phyloP scores from a whole-genome alignment of 2,329 filamentous ascomycete genomes.

The Aspergillus calidoustus region DNA sequence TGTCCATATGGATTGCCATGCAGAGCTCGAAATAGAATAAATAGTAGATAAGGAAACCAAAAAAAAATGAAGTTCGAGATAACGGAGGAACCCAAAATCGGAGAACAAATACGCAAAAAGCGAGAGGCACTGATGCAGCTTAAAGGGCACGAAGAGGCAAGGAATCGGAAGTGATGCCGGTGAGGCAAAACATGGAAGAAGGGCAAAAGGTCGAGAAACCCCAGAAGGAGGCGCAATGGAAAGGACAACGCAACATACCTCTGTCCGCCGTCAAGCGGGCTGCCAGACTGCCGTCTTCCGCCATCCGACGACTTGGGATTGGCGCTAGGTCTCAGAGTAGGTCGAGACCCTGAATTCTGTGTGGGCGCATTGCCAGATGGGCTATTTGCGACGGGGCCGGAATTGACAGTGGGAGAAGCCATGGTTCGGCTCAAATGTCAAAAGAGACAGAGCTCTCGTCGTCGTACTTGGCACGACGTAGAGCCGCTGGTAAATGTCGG shows the following conservation, averaged over 20 bases:
- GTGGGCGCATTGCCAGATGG: slow-evolving; percentile 42
- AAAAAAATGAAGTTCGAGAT: neutral
- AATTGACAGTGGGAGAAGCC: slow-evolving; percentile 49
- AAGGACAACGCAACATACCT: slow-evolving; percentile 52
- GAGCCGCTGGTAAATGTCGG: slow-evolving; percentile 31
- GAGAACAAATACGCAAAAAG: neutral
- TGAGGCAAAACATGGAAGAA: slow-evolving; percentile 20
- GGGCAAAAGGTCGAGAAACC: slow-evolving; percentile 8
- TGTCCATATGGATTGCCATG: neutral
- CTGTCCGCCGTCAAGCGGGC: slow-evolving; percentile 58
- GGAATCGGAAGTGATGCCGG: slow-evolving; percentile 1
- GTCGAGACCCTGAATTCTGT: slow-evolving; percentile 44
- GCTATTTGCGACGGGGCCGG: slow-evolving; percentile 41
- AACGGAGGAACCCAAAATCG: neutral
- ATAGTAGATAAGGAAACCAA: neutral
- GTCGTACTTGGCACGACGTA: slow-evolving; percentile 42
- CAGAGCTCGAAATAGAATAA: neutral
- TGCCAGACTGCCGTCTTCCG: slow-evolving; percentile 60
- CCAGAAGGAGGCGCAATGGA: slow-evolving; percentile 15
- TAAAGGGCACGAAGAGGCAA: neutral
- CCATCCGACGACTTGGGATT: slow-evolving; percentile 57
- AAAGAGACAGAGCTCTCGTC: slow-evolving; percentile 38
- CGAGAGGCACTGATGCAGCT: neutral
- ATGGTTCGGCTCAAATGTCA: slow-evolving; percentile 39
- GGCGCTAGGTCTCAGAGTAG: slow-evolving; percentile 56